phyloP scores from a whole-genome alignment of 495 filamentous ascomycete species.

The Parathielavia appendiculata region DNA sequence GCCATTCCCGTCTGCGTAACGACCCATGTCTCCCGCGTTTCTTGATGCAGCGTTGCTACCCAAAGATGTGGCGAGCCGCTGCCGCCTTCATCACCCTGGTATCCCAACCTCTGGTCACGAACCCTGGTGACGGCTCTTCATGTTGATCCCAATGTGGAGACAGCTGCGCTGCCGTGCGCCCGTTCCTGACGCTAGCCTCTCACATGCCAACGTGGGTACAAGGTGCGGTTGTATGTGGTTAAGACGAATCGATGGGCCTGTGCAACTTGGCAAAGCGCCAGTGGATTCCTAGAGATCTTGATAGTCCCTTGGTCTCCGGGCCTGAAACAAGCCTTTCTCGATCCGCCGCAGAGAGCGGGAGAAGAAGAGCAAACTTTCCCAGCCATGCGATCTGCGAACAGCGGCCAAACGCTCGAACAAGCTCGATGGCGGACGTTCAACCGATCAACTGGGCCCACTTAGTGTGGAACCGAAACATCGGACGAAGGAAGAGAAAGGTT shows the following conservation, averaged over 20 bases:
- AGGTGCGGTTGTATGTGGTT: constrained; percentile 1
- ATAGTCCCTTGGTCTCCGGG: background rate
- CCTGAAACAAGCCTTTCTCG: background rate
- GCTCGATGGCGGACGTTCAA: constrained; percentile 17
- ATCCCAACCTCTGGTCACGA: too few relatives aligned
- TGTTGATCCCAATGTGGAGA: background rate
- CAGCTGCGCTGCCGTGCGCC: constrained; percentile 2
- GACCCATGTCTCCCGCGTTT: constrained; percentile 20
- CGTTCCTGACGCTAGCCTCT: constrained; percentile 9
- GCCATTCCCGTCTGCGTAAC: constrained; percentile 4
- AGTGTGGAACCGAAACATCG: constrained; percentile 1
- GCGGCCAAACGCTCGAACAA: constrained; percentile 25
- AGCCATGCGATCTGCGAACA: constrained; percentile 21
- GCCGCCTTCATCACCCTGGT: constrained; percentile 23
- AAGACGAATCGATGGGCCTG: constrained; percentile 17
- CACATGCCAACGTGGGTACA: constrained; percentile 7
- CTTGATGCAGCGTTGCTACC: constrained; percentile 17
- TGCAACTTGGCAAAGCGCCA: constrained; percentile 11
- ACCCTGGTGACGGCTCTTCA: background rate
- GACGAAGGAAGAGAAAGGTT: constrained; percentile 11
- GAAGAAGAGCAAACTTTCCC: constrained; percentile 2
- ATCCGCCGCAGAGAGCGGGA: constrained; percentile 13
- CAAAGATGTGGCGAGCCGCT: constrained; percentile 23
- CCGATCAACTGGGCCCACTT: constrained; percentile 4
- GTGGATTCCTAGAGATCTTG: background rate